Base-by-base conservation (phyloP, 2,329 filamentous ascomycete genomes). In the Colletotrichum tabaci region DNA sequence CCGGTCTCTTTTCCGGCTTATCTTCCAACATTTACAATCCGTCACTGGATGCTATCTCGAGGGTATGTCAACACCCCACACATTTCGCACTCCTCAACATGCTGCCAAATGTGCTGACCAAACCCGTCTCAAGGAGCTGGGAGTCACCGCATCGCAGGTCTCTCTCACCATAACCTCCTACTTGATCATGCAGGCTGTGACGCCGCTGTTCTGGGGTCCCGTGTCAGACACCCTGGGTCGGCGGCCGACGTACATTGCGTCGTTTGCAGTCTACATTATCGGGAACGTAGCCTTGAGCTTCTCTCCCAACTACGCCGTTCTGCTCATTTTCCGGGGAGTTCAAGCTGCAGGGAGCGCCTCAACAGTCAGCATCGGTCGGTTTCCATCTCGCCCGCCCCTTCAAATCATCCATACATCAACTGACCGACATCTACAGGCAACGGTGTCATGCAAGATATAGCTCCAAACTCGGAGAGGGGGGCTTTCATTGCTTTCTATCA, bases 11-110 rank as follows among this genome's bases (percentile, higher is more conserved):
- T 77, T 88, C 87, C 0, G 87, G 87, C 2, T 73, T 87, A 23
- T 86, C 86, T 2, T 83, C 83, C 44, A 87, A 85, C 72, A 87
- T 89, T 53, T 88, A 88, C 77, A 82, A 86, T 56, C 85, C 86
- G 1, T 81, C 84, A 0, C 71, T 87, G 6, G 79, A 81, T 56
- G 73, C 77, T 2, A 80, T 87, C n/a, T 78, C 82, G 6, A 73
- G 75, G 70, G 81, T 80, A 73, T 42, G 73, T 26, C 1, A 5
- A 5, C 21, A 13, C 21, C 15, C 3, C 30, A 35, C 30, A 9
- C 30, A 35, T 10, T 10, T 35, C 5, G 30, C 30, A 35, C 30
- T 35, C 30, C 30, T 35, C 30, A 35, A 35, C 9, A 8, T 35
- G 8, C 9, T 30, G 18, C 35, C 42, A 13, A 44, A 44, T 23